Base-by-base conservation (phyloP, 2,329 filamentous ascomycete species). In the Lachnellula arida region DNA sequence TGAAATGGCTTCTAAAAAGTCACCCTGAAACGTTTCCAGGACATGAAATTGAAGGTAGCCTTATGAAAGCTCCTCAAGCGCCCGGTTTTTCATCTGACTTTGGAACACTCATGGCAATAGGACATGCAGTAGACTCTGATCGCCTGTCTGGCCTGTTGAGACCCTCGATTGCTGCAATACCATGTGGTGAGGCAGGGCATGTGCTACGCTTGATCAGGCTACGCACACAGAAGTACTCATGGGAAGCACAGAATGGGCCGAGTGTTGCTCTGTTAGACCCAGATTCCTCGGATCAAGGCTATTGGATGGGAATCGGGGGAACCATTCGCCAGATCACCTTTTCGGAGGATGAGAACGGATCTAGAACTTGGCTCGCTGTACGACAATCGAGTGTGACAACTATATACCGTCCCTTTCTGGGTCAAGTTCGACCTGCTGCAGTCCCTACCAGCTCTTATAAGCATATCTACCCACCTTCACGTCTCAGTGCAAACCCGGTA, bases 401-500 rank as follows among this genome's bases (percentile, higher is more conserved):
- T 11, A 66, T 81, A 2, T 75, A 81, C 51, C 72, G 72, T 37
- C 67, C 67, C n/a, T 34, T 46, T 23, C 65, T 64, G 61, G 60
- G 61, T n/a, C 50, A 59, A 46, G 2, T 53, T 14, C 51, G 58
- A 39, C 52, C 46, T 39, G 28, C 54, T 22, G 43, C 42, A 17
- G 48, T 56, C 12, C 57, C 58, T 12, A 50, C 15, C 15, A 39
- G 44, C 11, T 53, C 53, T 19, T 19, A 19, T 44, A 43, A 46
- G 23, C 51, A 55, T 8, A 22, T 19, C 23, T 67, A 62, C 62
- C 46, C 67, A 1, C 64, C 77, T 3, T 83, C 84, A 0, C 74
- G 75, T 51, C 75, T 91, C 15, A 74, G 79, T 40, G 72, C 79
- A 2, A 83, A 82, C 46, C 78, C 78, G 0, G 65, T 88, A 2